These are phyloP conservation scores for Penicillium cinerascens DNA, from an alignment of 495 filamentous ascomycete genomes.

Conservation along the genomic window DNA sequence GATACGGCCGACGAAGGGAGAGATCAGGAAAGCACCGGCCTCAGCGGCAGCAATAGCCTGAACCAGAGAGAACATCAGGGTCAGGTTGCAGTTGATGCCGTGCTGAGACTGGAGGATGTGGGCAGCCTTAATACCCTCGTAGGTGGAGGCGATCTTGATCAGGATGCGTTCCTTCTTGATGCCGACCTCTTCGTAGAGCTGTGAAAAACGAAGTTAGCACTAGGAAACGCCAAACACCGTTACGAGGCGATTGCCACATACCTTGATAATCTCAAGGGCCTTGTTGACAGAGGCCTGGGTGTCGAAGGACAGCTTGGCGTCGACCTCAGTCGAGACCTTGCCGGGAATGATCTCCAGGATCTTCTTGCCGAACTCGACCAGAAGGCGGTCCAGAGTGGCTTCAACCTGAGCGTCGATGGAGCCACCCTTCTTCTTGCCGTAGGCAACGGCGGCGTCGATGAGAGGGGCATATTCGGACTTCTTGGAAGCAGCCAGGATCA, in stretches of 20 bases:
- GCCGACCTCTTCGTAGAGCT: constrained; percentile 91
- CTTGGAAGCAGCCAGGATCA: constrained; percentile 97
- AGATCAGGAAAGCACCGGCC: constrained; percentile 97
- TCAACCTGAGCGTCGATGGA: constrained; percentile 73
- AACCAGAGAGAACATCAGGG: constrained; percentile 94
- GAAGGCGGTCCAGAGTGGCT: constrained; percentile 80
- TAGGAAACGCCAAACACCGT: not conserved
- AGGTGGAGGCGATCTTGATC: constrained; percentile 58
- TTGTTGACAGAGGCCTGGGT: constrained; percentile 89
- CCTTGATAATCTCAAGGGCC: constrained; percentile 95
- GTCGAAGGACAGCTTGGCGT: constrained; percentile 95
- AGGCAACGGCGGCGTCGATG: constrained; percentile 80
- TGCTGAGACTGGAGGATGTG: constrained; percentile 90
- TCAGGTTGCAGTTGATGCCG: constrained; percentile 96
- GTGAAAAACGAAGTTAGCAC: not conserved
- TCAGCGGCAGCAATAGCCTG: constrained; percentile 97
- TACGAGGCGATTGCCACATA: constrained; percentile 37
- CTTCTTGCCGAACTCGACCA: constrained; percentile 97
- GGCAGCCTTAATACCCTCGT: constrained; percentile 97
- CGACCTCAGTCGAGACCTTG: constrained; percentile 98
- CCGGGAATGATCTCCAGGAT: constrained; percentile 96
- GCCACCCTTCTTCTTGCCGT: constrained; percentile 72
- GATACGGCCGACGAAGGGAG: constrained; percentile 98
- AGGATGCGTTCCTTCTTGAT: constrained; percentile 87
- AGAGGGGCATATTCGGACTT: constrained; percentile 94